Percentiles rank a stretch among this genome's conserved stretches.
Evolutionary conservation across 2,329 filamentous ascomycete genomes (phyloP).

Genomic region (Ambrosiella beaveri): DNA sequence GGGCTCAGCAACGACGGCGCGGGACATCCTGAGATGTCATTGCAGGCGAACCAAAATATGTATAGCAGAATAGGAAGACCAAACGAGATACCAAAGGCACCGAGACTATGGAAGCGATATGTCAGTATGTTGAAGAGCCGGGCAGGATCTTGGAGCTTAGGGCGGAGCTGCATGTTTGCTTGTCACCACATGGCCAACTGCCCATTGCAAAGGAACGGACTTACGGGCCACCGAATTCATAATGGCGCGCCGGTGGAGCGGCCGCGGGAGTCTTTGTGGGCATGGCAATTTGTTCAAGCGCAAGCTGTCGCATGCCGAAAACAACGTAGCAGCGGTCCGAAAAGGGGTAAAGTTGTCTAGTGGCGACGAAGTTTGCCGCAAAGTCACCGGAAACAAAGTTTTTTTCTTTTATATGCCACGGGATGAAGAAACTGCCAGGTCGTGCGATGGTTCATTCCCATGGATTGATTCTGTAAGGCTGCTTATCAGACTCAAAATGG

Average conservation of each 20-base stretch:
- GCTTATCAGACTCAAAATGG: not conserved
- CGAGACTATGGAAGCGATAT: conserved; percentile 35
- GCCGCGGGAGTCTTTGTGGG: conserved; percentile 15
- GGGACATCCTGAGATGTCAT: conserved; percentile 82
- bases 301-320: too few relatives aligned
- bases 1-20: conserved; percentile 64
- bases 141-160: not conserved
- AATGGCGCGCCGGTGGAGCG: conserved; percentile 24
- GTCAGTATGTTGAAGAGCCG: not conserved
- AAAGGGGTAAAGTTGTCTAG: not conserved
- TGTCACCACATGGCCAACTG: not conserved
- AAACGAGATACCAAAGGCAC: conserved; percentile 61
- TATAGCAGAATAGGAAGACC: conserved; percentile 67
- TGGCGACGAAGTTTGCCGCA: not conserved
- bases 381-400: too few relatives aligned
- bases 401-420: too few relatives aligned
- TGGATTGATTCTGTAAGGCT: not conserved
- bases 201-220: conserved; percentile 14
- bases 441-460: not conserved
- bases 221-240: conserved; percentile 37
- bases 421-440: not conserved
- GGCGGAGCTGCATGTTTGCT: not conserved
- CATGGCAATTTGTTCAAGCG: not conserved
- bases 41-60: conserved; percentile 69
- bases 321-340: not conserved